Evolutionary conservation across 2,329 filamentous ascomycete species (phyloP), one percentile per base, ranked within the genome.

Genomic region (Xylogone sp.): DNA sequence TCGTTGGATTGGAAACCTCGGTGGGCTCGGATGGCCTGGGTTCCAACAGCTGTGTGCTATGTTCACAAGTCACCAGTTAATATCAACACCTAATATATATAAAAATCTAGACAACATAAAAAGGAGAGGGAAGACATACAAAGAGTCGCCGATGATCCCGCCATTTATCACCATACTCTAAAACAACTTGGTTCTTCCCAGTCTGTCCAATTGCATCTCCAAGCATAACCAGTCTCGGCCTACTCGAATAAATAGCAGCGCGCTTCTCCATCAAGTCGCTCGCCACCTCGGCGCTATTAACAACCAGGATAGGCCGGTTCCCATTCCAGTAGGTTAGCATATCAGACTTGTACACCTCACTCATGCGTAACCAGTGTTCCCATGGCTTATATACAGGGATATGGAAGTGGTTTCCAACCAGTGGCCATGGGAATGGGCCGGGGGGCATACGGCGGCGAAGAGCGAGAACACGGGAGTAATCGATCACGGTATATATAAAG

Each of bases 191-290:
- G n/a, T 39, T 39, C n/a, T 39, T 39, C 4, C 34, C 34, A 16
- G 34, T 39, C n/a, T 39, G 34, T 16, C 34, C 34, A 7, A 39
- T 39, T 9, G 34, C 34, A 39, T 39, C 34, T 39, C 34, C 34
- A 39, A 39, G 34, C 34, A 39, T 39, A 7, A 39, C 34, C 6
- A 39, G 13, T n/a, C 68, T 66, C 6, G 74, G 74, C 1, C 74
- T 56, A 57, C 75, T 72, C 22, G 64, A 65, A 53, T 74, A 76
- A 49, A 74, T 76, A 51, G 65, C 65, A 1, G 73, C 73, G 19
- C 70, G 60, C 47, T 69, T 72, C 51, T 75, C 73, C 5, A 77
- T 64, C 2, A 77, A 61, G 19, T 75, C 72, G 7, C 62, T 56
- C 19, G 74, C 72, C 2, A 69, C 67, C 45, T 68, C 60, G 7